Base-by-base conservation (phyloP, 768 basidiomycete genomes). In the Trametes cinnabarina region DNA sequence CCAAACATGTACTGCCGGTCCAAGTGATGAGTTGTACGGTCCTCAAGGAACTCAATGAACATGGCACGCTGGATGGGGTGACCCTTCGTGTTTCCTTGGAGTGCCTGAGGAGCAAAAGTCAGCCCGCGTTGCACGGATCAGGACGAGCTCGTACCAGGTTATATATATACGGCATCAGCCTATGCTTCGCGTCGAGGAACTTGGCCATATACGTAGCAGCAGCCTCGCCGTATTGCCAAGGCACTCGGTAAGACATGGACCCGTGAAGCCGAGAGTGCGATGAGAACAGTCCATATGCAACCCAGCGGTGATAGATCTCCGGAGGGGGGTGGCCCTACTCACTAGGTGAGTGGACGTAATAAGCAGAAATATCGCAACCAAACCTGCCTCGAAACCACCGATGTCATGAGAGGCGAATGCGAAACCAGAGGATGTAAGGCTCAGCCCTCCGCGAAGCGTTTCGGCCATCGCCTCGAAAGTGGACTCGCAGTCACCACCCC, bases 381-480 rank as follows among this genome's bases (percentile, higher is more conserved):
- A 7, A 62, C 74, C 43, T 44, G 80, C 83, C 75, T 90, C 87
- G 62, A 88, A 90, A 1, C 88, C 88, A 23, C 87, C 88, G 54
- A 91, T 88, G 66, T 91, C 88, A 68, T 88, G 86, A 17, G 85
- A 85, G 7, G 85, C 81, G 71, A 82, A 90, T 0, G 80, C 85
- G 63, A 88, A 91, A 1, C 88, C 87, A 28, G 86, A 87, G 4
- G 78, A 57, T 1, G 85, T 85, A 52, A 90, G 70, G 37, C 84
- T 85, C n/a, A 91, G 71, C 17, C 77, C 76, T 10, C 88, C 88
- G 4, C 87, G 78, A 50, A 89, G 71, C 1, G 86, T 82, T 70
- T 91, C 87, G 0, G 85, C 85, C 87, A 91, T 90, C 4, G 86
- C 88, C 67, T 87, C 86, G 73, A 81, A 89, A 1, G 86, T 87